Base-by-base conservation (phyloP, 345 rosid genomes). In the Rubroshorea leprosula region DNA sequence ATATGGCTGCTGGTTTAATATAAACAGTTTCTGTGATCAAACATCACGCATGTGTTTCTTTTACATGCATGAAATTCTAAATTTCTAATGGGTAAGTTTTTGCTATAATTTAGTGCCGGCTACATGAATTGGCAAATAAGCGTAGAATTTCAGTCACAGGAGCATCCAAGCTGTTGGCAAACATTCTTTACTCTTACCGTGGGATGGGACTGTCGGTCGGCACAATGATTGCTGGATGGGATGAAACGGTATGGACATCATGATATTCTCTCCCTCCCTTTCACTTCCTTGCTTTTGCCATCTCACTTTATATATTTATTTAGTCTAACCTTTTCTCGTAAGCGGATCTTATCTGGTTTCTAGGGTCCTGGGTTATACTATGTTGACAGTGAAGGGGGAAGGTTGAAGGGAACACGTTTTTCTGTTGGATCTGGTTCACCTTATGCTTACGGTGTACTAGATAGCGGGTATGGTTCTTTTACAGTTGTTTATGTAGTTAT, bases 351-450 rank as follows among this genome's bases (percentile, higher is more conserved):
- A 45, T 31, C 43, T 29, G 50, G 51, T 25, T 65, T 68, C 2
- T 69, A 94, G 99, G 99, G 99, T 74, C 99, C 99, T 61, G 97
- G 93, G 47, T 69, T 94, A 15, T 94, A 94, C 64, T 94, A 94
- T 64, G 99, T 94, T 31, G 99, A 94, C 78, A 94, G 90, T 52
- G 97, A 94, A 63, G 99, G 99, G 49, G 97, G 97, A 75, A 81
- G 99, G 76, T 70, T 90, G 71, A 94, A 94, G 67, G 97, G 99
- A 71, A 80, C 76, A 52, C 80, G 91, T 43, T 94, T 94, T 68
- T 94, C 99, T n/a, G 99, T 90, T 46, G 99, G 97, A 61, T 94
- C 99, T 54, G 99, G 99, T 69, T 94, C 99, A 31, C 99, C 99
- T 15, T 94, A 94, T 67, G 99, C 97, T 25, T 94, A 94, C 54